Evolutionary conservation across 352 stramenopile genomes (phyloP), one percentile per base, ranked within the genome.

Genomic region (Pythium aquatile): DNA sequence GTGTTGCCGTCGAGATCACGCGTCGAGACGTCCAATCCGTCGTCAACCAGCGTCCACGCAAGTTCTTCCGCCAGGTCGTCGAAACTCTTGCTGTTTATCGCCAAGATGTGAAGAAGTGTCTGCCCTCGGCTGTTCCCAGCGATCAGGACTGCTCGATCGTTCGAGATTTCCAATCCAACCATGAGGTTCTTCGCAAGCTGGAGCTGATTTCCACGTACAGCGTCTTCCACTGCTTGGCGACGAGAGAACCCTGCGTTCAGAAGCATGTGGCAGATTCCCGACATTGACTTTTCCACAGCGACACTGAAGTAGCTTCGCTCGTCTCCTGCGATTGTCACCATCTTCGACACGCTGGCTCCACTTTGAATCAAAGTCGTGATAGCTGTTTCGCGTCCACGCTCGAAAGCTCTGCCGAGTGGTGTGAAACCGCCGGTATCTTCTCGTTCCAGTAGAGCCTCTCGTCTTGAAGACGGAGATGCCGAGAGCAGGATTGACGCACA

Each of bases 181-280:
- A 90, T 75, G 17, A 92, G 52, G 46, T 92, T 92, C 32, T 69
- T 77, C 5, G 83, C 79, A 11, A 92, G 61, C 52, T 88, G 76
- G 40, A 90, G 88, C 48, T 88, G 73, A 26, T 63, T 56, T 1
- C 78, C 76, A 46, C 79, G 90, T 9, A 74, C 65, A 1, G 81
- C 77, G 46, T 92, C 83, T 64, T 92, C 83, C 4, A 90, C 77
- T 0, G 83, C 83, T 74, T 92, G 83, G 17, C 81, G 79, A 8
- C 72, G 76, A n/a, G 65, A 82, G 58, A 90, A 92, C 44, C 83
- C 87, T 9, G 79, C 73, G 29, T 73, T 90, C 11, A 92, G 56
- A 1, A 92, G 69, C 70, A 92, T 83, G 68, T 92, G 83, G 48
- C 79, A 92, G 20, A 92, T 88, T 5, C 83, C 83, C 4, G 79